Conservation (phyloP, 805 yeast genomes). For the Barnettozyma salicaria region DNA sequence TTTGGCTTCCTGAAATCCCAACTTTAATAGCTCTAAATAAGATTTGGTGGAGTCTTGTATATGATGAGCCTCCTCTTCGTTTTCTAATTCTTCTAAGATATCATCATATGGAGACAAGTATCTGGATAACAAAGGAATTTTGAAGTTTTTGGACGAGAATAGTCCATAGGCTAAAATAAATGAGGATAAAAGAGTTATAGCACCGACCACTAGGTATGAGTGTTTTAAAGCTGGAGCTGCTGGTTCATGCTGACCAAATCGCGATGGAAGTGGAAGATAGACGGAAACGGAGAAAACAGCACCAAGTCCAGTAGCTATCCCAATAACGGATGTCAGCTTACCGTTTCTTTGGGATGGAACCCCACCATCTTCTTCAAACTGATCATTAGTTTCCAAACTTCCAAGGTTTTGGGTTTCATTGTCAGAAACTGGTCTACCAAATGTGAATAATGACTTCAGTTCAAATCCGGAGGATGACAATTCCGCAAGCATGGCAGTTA, state of each 20-base stretch:
- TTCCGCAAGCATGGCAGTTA: conserved; percentile 56
- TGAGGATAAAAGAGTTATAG: conserved; percentile 34
- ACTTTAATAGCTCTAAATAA: conserved; percentile 37
- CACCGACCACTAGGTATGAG: conserved; percentile 46
- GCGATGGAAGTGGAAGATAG: conserved; percentile 52
- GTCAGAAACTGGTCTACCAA: conserved; percentile 6
- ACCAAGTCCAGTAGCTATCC: conserved; percentile 58
- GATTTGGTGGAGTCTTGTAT: conserved; percentile 10
- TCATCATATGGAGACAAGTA: conserved; percentile 27
- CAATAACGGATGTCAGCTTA: conserved; percentile 53
- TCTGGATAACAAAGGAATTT: conserved; percentile 22
- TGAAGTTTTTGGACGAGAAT: conserved; percentile 37
- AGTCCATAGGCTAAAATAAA: conserved; percentile 36
- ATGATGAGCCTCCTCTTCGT: conserved; percentile 23
- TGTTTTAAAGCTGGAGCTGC: conserved; percentile 41
- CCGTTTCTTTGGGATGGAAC: conserved; percentile 37
- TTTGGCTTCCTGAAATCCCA: conserved; percentile 44
- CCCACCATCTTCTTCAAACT: conserved; percentile 7
- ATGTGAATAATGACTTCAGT: conserved; percentile 18
- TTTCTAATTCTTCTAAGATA: conserved; percentile 28
- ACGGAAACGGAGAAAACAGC: conserved; percentile 56
- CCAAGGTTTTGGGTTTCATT: background rate
- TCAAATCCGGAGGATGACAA: conserved; percentile 41
- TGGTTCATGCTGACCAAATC: conserved; percentile 33
- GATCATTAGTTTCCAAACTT: conserved; percentile 8